Evolutionary conservation across 2,329 filamentous ascomycete species (phyloP).

Genomic region (Leptographium flavum): DNA sequence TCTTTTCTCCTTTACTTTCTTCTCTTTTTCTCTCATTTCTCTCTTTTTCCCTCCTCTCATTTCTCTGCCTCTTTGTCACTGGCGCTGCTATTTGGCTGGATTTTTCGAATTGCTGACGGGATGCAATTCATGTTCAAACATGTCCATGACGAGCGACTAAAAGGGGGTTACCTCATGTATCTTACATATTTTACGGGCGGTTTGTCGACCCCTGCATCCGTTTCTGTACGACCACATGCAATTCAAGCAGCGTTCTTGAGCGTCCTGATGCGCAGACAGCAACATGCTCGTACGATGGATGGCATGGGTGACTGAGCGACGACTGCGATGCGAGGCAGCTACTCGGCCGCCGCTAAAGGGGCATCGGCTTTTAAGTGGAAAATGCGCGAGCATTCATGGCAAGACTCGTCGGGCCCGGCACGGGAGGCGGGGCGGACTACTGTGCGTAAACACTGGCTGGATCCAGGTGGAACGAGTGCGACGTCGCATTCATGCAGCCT

Average conservation of each 20-base stretch:
- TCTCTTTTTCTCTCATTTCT: not conserved
- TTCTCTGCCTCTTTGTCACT: conserved; percentile 2
- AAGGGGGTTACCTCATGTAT: not conserved
- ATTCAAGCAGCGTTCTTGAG: not conserved
- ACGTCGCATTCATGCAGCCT: not conserved
- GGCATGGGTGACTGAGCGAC: too few species aligned
- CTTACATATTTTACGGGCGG: not conserved
- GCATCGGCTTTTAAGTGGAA: too few species aligned
- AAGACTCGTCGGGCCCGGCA: not conserved
- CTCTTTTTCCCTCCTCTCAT: conserved; percentile 1
- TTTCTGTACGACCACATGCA: not conserved
- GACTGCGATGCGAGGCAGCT: too few species aligned
- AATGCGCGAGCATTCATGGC: too few species aligned
- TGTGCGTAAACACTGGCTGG: not conserved
- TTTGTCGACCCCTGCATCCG: not conserved
- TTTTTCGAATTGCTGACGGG: not conserved
- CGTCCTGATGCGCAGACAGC: too few species aligned
- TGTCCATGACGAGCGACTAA: not conserved
- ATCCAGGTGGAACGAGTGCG: too few species aligned
- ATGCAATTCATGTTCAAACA: conserved; percentile 1
- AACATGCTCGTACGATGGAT: too few species aligned
- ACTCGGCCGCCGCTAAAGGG: too few species aligned
- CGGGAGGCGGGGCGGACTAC: not conserved
- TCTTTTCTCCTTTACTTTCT: not conserved
- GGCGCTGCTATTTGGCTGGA: not conserved